Conservation (phyloP, 2,329 filamentous ascomycete genomes). For the Drechmeria coniospora region DNA sequence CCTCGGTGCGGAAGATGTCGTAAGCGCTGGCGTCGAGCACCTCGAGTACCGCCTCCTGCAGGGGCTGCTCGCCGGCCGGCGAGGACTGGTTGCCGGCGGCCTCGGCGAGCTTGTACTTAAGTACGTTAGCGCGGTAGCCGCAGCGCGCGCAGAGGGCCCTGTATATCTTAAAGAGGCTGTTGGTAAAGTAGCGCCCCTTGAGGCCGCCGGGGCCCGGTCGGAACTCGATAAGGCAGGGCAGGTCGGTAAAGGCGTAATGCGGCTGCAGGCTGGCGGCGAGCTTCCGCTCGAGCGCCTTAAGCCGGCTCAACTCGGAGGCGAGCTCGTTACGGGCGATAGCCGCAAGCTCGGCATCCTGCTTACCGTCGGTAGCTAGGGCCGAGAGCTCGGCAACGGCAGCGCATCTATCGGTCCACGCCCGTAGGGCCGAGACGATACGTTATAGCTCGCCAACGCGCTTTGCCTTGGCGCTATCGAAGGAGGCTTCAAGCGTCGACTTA, state of each 20-base stretch:
- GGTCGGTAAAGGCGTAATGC: slow-evolving; percentile 72
- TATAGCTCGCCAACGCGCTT: slow-evolving; percentile 47
- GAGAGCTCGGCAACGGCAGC: slow-evolving; percentile 38
- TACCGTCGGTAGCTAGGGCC: slow-evolving; percentile 24
- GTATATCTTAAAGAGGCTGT: slow-evolving; percentile 84
- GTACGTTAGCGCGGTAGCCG: slow-evolving; percentile 48
- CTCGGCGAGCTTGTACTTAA: slow-evolving; percentile 71
- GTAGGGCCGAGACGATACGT: slow-evolving; percentile 39
- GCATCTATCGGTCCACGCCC: slow-evolving; percentile 40
- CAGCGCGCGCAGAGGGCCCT: slow-evolving; percentile 55
- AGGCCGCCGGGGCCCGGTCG: slow-evolving; percentile 82
- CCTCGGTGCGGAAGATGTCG: slow-evolving; percentile 67
- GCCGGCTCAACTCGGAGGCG: slow-evolving; percentile 41
- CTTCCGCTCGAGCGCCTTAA: slow-evolving; percentile 47
- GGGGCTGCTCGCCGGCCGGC: slow-evolving; percentile 46
- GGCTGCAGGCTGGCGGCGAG: slow-evolving; percentile 72
- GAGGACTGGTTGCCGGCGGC: slow-evolving; percentile 38
- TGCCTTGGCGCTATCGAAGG: slow-evolving; percentile 41
- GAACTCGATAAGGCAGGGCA: slow-evolving; percentile 85
- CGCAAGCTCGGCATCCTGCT: slow-evolving; percentile 52
- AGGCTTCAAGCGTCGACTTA: slow-evolving; percentile 30
- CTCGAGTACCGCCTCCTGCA: slow-evolving; percentile 81
- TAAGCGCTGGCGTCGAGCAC: slow-evolving; percentile 66
- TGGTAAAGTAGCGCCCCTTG: slow-evolving; percentile 82
- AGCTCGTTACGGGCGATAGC: slow-evolving; percentile 73